Evolutionary conservation across 2,329 filamentous ascomycete genomes (phyloP).

Genomic region (Zymoseptoria pseudotritici): DNA sequence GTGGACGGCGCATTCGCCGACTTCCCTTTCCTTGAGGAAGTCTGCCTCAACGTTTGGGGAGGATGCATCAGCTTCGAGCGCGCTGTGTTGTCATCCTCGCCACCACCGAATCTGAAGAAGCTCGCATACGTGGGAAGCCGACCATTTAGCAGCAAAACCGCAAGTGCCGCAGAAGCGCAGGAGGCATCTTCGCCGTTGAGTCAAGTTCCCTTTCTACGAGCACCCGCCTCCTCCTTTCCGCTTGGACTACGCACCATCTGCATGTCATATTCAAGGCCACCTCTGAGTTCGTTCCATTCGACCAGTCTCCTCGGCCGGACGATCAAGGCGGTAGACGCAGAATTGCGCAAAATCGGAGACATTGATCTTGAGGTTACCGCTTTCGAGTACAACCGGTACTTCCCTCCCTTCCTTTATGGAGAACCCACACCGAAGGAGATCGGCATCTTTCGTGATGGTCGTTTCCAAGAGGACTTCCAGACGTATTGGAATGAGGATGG

Average conservation of each 20-base stretch:
- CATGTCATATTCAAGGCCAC: conserved; percentile 4
- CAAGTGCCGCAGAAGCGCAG: neutral
- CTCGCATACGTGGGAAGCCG: conserved; percentile 7
- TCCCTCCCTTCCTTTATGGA: conserved; percentile 18
- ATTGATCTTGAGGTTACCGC: conserved; percentile 7
- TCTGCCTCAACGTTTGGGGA: conserved; percentile 9
- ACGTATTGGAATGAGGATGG: conserved; percentile 1
- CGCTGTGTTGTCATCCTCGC: conserved; percentile 13
- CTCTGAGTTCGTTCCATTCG: neutral
- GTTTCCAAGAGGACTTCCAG: neutral
- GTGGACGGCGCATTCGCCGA: conserved; percentile 14
- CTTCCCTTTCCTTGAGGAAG: conserved; percentile 10
- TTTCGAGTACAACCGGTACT: conserved; percentile 8
- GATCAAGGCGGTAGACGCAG: conserved; percentile 6
- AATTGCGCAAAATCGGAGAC: conserved; percentile 2
- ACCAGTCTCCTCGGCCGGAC: neutral
- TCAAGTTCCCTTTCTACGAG: conserved; percentile 14
- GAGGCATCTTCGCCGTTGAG: neutral
- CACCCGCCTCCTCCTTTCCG: conserved; percentile 11
- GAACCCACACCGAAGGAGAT: conserved; percentile 10
- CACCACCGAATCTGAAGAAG: conserved; percentile 12
- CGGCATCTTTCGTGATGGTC: neutral
- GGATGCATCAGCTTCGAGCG: conserved; percentile 16
- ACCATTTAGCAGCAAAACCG: conserved; percentile 4
- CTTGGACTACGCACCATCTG: conserved; percentile 2